These are phyloP conservation scores for Penicillium canescens DNA, from an alignment of 495 filamentous ascomycete genomes.

Conservation along the genomic window DNA sequence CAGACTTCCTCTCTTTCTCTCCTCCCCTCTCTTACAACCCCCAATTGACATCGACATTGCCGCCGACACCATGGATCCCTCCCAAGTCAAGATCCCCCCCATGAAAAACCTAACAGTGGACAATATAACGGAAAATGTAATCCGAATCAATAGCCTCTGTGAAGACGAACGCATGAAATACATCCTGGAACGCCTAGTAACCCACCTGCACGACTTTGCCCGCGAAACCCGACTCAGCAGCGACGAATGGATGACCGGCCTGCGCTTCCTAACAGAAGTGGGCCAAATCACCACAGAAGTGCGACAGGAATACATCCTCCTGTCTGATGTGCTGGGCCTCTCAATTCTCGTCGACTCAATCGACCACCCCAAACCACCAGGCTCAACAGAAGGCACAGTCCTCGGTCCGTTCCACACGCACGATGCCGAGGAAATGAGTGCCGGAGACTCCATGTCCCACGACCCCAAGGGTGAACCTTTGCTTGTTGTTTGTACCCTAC, in stretches of 20 bases:
- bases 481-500: conserved; percentile 75
- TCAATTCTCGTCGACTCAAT: conserved; percentile 88
- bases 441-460: conserved; percentile 70
- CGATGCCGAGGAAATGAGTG: conserved; percentile 66
- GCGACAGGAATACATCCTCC: conserved; percentile 90
- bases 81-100: conserved; percentile 51
- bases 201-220: conserved; percentile 81
- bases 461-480: conserved; percentile 61
- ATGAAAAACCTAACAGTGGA: conserved; percentile 77
- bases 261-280: conserved; percentile 70
- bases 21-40: conserved; percentile 7
- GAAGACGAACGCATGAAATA: conserved; percentile 67
- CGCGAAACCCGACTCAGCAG: conserved; percentile 78
- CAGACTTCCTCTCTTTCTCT: background rate
- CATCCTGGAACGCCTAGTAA: conserved; percentile 70
- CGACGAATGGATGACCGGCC: conserved; percentile 75
- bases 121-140: conserved; percentile 79
- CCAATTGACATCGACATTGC: conserved; percentile 3
- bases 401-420: conserved; percentile 94
- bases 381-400: conserved; percentile 82
- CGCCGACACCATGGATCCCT: conserved; percentile 48
- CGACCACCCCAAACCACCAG: conserved; percentile 82
- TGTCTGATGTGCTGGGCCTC: conserved; percentile 87
- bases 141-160: conserved; percentile 72
- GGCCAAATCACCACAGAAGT: conserved; percentile 73